Conservation (phyloP, 2,329 filamentous ascomycete species). For the Beauveria asiatica region DNA sequence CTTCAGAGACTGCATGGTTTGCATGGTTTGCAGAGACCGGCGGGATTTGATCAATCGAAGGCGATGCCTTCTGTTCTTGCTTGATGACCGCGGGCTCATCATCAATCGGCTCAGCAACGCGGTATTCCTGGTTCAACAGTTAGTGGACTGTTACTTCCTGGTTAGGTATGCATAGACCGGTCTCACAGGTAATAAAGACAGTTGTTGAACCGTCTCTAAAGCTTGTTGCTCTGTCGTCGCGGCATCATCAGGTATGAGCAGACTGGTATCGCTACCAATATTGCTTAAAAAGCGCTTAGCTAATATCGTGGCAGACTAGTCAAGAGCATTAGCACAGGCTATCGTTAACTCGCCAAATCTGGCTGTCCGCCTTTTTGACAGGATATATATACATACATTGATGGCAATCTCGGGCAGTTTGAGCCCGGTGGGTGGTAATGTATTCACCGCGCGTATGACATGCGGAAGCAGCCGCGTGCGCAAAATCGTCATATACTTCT, state of each 20-base stretch:
- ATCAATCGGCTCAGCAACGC: too few species aligned
- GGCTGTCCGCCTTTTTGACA: too few species aligned
- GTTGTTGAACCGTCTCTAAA: not conserved
- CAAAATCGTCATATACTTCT: constrained; percentile 19
- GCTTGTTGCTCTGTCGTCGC: not conserved
- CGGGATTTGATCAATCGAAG: not conserved
- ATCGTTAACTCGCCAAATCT: too few species aligned
- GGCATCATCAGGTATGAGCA: not conserved
- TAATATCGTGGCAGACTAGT: constrained; percentile 9
- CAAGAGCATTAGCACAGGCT: constrained; percentile 10
- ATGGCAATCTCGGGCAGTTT: constrained; percentile 21
- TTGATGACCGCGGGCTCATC: not conserved
- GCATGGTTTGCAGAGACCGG: not conserved
- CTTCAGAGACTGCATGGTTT: not conserved
- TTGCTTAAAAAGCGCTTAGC: not conserved
- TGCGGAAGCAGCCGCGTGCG: constrained; percentile 25
- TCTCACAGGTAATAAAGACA: not conserved
- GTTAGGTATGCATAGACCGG: not conserved
- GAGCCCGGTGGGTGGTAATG: constrained; percentile 18
- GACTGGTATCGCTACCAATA: not conserved
- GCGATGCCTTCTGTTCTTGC: not conserved
- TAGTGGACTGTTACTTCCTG: not conserved
- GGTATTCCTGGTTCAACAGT: not conserved
- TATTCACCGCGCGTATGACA: constrained; percentile 19
- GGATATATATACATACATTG: constrained; percentile 18